These are phyloP conservation scores for Fusarium sarcochroum DNA, from an alignment of 2,329 filamentous ascomycete species.

Conservation along the genomic window DNA sequence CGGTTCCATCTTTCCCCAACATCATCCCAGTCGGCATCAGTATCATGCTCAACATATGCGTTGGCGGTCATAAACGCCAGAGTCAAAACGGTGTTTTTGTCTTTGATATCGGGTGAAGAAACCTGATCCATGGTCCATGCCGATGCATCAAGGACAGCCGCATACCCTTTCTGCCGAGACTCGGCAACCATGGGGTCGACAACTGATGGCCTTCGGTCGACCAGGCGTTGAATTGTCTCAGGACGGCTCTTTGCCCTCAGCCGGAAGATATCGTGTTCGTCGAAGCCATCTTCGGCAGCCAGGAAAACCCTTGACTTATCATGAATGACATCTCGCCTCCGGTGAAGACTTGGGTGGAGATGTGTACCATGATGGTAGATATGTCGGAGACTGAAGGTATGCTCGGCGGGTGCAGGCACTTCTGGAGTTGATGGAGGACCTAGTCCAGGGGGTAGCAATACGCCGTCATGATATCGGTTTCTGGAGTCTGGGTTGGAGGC, in stretches of 20 bases:
- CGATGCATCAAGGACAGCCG: constrained; percentile 76
- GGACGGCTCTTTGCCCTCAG: constrained; percentile 75
- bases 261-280: constrained; percentile 64
- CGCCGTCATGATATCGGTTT: constrained; percentile 58
- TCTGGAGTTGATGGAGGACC: constrained; percentile 60
- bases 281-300: constrained; percentile 70
- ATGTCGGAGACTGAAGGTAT: constrained; percentile 82
- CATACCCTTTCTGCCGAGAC: constrained; percentile 76
- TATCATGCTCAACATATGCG: constrained; percentile 84
- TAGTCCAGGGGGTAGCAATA: constrained; percentile 59
- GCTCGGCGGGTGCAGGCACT: constrained; percentile 64
- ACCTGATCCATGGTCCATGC: constrained; percentile 89
- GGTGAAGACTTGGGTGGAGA: constrained; percentile 81
- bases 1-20: constrained; percentile 86
- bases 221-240: constrained; percentile 82
- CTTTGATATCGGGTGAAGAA: constrained; percentile 82
- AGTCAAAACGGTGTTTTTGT: constrained; percentile 86
- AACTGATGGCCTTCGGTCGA: constrained; percentile 80
- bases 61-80: constrained; percentile 91
- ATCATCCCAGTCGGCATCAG: constrained; percentile 84
- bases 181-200: constrained; percentile 85
- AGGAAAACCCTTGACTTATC: constrained; percentile 71
- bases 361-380: constrained; percentile 93
- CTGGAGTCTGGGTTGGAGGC: constrained; percentile 51
- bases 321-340: constrained; percentile 77